Evolutionary conservation across 1,139 yeast genomes (phyloP), one percentile per base, ranked within the genome.

Genomic region (Hyphopichia khmerensis): DNA sequence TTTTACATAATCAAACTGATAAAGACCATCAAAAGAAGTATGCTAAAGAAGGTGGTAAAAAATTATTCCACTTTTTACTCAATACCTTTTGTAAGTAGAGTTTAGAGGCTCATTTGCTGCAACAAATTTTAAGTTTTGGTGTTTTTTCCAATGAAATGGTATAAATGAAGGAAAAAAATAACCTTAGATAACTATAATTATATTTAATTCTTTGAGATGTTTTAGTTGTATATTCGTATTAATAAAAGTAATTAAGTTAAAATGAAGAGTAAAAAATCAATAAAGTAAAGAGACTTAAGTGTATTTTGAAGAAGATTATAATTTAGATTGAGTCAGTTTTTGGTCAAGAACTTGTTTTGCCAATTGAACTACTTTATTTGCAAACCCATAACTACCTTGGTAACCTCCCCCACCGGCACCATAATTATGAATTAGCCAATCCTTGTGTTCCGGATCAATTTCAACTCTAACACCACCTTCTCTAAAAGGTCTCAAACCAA

Each of bases 381-480:
- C 62, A 43, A 67, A 59, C 2, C 79, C 79, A 46, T 63, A 72
- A 45, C 77, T 71, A 8, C 76, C 71, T 50, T 77, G 82, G 56
- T 71, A 77, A 1, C 82, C 82, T 8, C 79, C 79, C 8, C 78
- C 79, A 6, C 80, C 82, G 19, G 75, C 72, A 4, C 82, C 82
- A 48, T 77, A 77, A 49, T 69, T 71, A 51, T 77, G 82, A 24
- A 77, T 57, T 33, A 77, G 57, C 67, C 74, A 70, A 1, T 47
- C 43, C 18, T 24, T 14, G 27, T 60, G 51, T 9, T 56, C 48
- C 5, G 44, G 48, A 24, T 56, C 80, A 4, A 44, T 35, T 47
- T 75, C 81, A 9, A 76, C 65, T 34, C 80, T 55, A 0, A 67
- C 67, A 2, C 80, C 81, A 4, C 68, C 72, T 10, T 59, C 64